These are phyloP conservation scores for Geotrichum candidum DNA, from an alignment of 1,139 yeast genomes.

Conservation along the genomic window DNA sequence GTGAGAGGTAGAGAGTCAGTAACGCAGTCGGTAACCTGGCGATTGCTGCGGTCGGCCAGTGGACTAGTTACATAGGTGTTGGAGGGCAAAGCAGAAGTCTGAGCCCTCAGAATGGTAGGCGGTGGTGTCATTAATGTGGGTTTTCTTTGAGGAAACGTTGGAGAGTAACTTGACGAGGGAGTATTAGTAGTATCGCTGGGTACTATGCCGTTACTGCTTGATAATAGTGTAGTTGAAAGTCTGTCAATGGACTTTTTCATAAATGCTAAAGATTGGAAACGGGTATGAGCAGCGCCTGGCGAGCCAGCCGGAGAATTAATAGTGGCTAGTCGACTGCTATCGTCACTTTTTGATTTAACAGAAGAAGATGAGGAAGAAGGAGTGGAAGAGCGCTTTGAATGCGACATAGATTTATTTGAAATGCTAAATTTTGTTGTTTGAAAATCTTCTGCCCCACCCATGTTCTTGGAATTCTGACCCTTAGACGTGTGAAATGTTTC, in stretches of 20 bases:
- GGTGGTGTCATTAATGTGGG: background rate
- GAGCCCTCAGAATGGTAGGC: background rate
- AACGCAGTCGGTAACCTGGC: background rate
- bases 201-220: background rate
- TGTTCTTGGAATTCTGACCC: background rate
- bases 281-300: background rate
- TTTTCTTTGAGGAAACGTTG: background rate
- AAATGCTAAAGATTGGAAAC: background rate
- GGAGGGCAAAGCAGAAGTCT: background rate
- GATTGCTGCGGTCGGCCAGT: background rate
- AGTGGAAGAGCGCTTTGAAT: no score
- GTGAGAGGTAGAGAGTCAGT: slow-evolving; percentile 3
- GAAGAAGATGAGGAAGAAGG: no score
- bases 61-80: background rate
- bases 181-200: background rate
- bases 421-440: background rate
- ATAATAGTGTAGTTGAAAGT: background rate
- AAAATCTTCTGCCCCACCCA: background rate
- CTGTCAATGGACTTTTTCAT: background rate
- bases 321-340: no score
- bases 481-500: background rate
- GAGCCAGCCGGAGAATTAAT: no score
- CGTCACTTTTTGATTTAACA: no score
- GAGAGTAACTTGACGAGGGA: background rate
- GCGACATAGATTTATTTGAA: background rate